phyloP scores from a whole-genome alignment of 345 rosid genomes.

The Brassica carinata region DNA sequence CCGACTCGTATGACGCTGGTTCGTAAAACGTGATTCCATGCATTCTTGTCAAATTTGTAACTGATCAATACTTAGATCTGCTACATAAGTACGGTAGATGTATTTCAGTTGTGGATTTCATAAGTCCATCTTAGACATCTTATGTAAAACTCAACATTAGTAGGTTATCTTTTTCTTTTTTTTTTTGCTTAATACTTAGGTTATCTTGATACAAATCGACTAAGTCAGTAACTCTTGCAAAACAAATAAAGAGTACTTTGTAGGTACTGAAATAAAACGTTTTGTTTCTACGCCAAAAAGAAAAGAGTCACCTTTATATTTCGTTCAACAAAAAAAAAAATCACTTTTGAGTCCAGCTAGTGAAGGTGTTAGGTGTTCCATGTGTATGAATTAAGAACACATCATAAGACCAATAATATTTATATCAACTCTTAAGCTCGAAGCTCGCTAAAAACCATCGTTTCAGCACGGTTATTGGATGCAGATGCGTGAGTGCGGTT shows the following conservation, averaged over 20 bases:
- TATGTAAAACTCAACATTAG: not conserved
- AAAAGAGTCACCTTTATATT: not conserved
- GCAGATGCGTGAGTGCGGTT: not conserved
- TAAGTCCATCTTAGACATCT: not conserved
- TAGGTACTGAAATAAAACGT: conserved; percentile 14
- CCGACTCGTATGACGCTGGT: conserved; percentile 2
- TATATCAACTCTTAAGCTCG: conserved; percentile 21
- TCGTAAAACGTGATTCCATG: not conserved
- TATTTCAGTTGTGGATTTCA: not conserved
- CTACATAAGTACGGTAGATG: too few species aligned
- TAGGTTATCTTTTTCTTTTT: too few species aligned
- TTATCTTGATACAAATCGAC: too few species aligned
- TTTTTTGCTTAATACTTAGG: too few species aligned
- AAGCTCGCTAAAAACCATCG: conserved; percentile 16
- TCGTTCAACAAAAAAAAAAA: conserved; percentile 25
- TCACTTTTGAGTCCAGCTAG: conserved; percentile 25
- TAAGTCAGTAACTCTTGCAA: too few species aligned
- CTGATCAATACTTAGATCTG: too few species aligned
- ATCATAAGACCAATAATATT: not conserved
- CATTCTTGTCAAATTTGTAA: too few species aligned
- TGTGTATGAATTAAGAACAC: not conserved
- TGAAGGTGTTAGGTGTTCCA: conserved; percentile 13
- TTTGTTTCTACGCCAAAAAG: not conserved
- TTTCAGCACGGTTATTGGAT: conserved; percentile 3
- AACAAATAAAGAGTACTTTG: not conserved